Evolutionary conservation across 345 rosid genomes (phyloP).

Genomic region (Combretum micranthum): DNA sequence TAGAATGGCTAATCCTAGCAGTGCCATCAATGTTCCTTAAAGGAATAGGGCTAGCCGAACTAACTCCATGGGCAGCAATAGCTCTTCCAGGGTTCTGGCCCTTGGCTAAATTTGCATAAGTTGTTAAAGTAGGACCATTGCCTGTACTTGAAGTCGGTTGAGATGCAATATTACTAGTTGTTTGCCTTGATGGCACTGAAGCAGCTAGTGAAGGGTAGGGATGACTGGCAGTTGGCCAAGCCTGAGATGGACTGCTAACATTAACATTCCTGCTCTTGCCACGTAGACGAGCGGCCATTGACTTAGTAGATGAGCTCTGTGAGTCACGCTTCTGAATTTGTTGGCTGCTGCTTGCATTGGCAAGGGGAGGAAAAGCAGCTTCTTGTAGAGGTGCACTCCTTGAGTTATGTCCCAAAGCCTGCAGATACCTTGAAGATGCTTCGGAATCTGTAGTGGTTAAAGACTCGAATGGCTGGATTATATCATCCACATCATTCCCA

Average conservation of each 20-base stretch:
- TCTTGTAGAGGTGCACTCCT: constrained; percentile 51
- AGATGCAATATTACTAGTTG: constrained; percentile 14
- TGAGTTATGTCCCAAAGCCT: constrained; percentile 67
- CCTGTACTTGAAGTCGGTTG: constrained; percentile 17
- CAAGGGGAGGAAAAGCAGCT: constrained; percentile 90
- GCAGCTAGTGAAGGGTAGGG: constrained; percentile 22
- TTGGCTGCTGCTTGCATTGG: constrained; percentile 31
- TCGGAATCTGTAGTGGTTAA: constrained; percentile 43
- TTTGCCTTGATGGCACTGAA: constrained; percentile 20
- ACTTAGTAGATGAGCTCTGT: constrained; percentile 39
- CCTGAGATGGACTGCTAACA: constrained; percentile 36
- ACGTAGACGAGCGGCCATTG: constrained; percentile 63
- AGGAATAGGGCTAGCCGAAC: constrained; percentile 21
- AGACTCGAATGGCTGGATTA: constrained; percentile 55
- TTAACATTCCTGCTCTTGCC: constrained; percentile 34
- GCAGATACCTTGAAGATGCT: constrained; percentile 61
- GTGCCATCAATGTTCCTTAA: constrained; percentile 26
- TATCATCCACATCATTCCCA: constrained; percentile 38
- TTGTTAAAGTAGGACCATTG: constrained; percentile 19
- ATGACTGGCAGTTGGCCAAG: constrained; percentile 51
- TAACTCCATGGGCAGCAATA: constrained; percentile 15
- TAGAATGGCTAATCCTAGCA: constrained; percentile 48
- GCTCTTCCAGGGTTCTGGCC: constrained; percentile 24
- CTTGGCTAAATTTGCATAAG: constrained; percentile 38
- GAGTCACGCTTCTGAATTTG: constrained; percentile 35